phyloP scores from a whole-genome alignment of 805 yeast species.

The Candida sanyiensis region DNA sequence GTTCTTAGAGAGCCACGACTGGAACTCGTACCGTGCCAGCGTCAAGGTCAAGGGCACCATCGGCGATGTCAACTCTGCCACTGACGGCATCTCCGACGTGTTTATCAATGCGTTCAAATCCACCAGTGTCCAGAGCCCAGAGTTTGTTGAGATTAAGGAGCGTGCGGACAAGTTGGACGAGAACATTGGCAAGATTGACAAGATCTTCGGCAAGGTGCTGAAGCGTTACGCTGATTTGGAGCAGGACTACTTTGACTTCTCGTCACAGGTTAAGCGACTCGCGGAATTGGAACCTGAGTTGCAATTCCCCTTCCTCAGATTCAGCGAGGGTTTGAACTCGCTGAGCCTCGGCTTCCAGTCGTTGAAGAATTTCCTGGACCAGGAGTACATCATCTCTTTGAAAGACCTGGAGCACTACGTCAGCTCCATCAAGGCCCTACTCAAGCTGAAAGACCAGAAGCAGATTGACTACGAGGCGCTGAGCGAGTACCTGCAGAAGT shows the following conservation, averaged over 20 bases:
- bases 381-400: slow-evolving; percentile 73
- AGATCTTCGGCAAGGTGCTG: slow-evolving; percentile 65
- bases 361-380: slow-evolving; percentile 55
- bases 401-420: slow-evolving; percentile 85
- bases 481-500: slow-evolving; percentile 68
- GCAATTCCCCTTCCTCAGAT: slow-evolving; percentile 32
- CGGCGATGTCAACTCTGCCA: slow-evolving; percentile 17
- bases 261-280: slow-evolving; percentile 62
- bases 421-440: slow-evolving; percentile 54
- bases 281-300: slow-evolving; percentile 48
- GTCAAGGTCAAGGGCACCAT: slow-evolving; percentile 32
- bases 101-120: slow-evolving; percentile 92
- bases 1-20: slow-evolving; percentile 68
- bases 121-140: slow-evolving; percentile 60
- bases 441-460: slow-evolving; percentile 84
- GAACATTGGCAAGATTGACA: slow-evolving; percentile 72
- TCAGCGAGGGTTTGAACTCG: slow-evolving; percentile 42
- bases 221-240: slow-evolving; percentile 69
- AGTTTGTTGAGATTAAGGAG: slow-evolving; percentile 77
- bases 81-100: slow-evolving; percentile 81
- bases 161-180: slow-evolving; percentile 80
- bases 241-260: slow-evolving; percentile 66
- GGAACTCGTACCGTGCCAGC: slow-evolving; percentile 63
- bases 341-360: slow-evolving; percentile 37
- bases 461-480: slow-evolving; percentile 87